Evolutionary conservation across 805 yeast genomes (phyloP).

Genomic region (Ogataea ramenticola): DNA sequence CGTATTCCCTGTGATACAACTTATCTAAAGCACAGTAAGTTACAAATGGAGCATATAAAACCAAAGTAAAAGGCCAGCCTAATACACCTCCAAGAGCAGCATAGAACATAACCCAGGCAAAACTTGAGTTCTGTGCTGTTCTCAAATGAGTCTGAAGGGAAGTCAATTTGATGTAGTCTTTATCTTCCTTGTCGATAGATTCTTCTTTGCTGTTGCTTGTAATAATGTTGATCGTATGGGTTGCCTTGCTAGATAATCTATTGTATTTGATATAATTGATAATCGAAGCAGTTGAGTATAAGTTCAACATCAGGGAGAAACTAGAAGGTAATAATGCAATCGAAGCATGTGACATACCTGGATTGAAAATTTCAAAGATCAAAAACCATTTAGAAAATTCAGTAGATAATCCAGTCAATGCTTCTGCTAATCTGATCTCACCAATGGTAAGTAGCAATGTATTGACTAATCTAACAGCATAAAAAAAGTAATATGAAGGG

Average conservation of each 20-base stretch:
- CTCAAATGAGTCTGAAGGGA: slow-evolving; percentile 11
- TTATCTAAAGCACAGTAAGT: slow-evolving; percentile 22
- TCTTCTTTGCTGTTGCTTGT: slow-evolving; percentile 6
- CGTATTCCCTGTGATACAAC: slow-evolving; percentile 4
- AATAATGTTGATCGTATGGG: slow-evolving; percentile 10
- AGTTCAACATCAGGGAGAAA: slow-evolving; percentile 53
- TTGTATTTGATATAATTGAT: slow-evolving; percentile 26
- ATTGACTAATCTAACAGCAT: slow-evolving; percentile 39
- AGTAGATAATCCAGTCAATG: slow-evolving; percentile 30
- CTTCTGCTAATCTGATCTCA: slow-evolving; percentile 45
- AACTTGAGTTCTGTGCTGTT: slow-evolving; percentile 13
- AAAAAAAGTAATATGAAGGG: slow-evolving; percentile 36
- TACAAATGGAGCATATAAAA: slow-evolving; percentile 55
- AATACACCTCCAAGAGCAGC: slow-evolving; percentile 62
- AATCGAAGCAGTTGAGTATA: slow-evolving; percentile 36
- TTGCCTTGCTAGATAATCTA: slow-evolving; percentile 11
- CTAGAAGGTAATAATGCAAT: slow-evolving; percentile 81
- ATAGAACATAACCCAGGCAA: slow-evolving; percentile 31
- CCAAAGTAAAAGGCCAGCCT: slow-evolving; percentile 89
- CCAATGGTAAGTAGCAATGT: slow-evolving; percentile 34
- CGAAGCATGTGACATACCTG: slow-evolving; percentile 88
- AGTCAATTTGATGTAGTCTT: slow-evolving; percentile 4
- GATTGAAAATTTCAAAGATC: slow-evolving; percentile 51
- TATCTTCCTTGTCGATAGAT: slow-evolving; percentile 10
- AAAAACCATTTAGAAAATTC: slow-evolving; percentile 53